Evolutionary conservation across 495 filamentous ascomycete species (phyloP), one percentile per base, ranked within the genome.

Genomic region (Oidiodendron maius): DNA sequence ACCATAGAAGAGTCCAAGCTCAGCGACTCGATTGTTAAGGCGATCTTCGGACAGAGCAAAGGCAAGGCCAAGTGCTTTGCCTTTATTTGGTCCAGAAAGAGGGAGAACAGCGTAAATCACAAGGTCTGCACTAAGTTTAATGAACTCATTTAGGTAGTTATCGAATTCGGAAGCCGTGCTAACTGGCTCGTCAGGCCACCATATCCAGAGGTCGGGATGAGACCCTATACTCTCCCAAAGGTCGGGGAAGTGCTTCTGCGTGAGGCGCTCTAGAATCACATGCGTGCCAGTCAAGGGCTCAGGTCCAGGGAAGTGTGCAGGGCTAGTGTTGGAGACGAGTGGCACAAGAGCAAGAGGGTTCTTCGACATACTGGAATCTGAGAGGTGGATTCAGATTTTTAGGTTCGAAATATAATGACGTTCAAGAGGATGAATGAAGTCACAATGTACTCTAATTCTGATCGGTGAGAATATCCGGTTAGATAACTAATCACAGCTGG

Each of bases 1-100:
- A 48, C 45, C 45, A 28, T 9, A 48, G 35, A 48, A 48, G 35
- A 48, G 35, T 26, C 45, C 45, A 36, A 48, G 21, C 45, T 48
- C 45, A 23, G 45, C 45, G 32, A 48, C 45, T 48, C 45, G 45
- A 40, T 48, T 48, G 17, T 32, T 39, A n/a, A 40, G 8, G 32
- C 32, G 45, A 28, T 48, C 45, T 40, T 48, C 45, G 45, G 45
- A 39, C 20, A 48, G 16, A 40, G 45, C 21, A 48, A 48, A 39
- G 5, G 34, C 45, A 39, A 48, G 45, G 18, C 45, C 45, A 23
- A 48, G 4, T 39, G 45, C 45, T 40, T 48, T 48, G 21, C 35
- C 45, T 48, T 48, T 48, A 36, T 40, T 48, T 13, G 45, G 35
- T 28, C 35, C 45, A 36, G 18, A 40, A 48, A 48, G 45, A 23